Percentiles rank a stretch among this genome's conserved stretches.
These are phyloP conservation scores for Leccinum fallax DNA, from an alignment of 1,284 basidiomycete species.

Conservation along the genomic window DNA sequence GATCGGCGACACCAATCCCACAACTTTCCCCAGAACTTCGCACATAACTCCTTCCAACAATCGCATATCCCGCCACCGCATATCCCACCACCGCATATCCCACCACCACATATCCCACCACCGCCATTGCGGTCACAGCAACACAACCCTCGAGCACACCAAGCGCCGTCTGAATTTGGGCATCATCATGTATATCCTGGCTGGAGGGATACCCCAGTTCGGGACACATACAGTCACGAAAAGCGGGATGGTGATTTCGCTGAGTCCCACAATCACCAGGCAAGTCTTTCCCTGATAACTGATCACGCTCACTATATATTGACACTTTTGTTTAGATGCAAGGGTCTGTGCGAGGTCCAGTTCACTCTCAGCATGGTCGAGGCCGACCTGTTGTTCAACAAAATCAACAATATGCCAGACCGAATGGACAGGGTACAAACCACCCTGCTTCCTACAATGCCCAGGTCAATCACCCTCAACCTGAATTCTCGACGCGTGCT, in stretches of 20 bases:
- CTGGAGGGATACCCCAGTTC: slow-evolving; percentile 49
- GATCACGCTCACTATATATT: slow-evolving; percentile 20
- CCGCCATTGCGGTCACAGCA: slow-evolving; percentile 42
- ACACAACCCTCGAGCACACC: slow-evolving; percentile 40
- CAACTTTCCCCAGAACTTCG: slow-evolving; percentile 45
- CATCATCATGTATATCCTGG: slow-evolving; percentile 46
- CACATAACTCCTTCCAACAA: slow-evolving; percentile 47
- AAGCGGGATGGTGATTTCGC: slow-evolving; percentile 43
- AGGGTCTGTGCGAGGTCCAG: slow-evolving; percentile 48
- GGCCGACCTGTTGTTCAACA: slow-evolving; percentile 36
- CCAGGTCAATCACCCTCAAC: slow-evolving; percentile 39
- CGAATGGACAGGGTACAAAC: slow-evolving; percentile 33
- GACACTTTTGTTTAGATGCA: slow-evolving; percentile 44
- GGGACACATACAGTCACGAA: slow-evolving; percentile 45
- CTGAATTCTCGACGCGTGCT: slow-evolving; percentile 43
- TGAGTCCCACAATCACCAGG: slow-evolving; percentile 47
- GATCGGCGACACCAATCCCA: slow-evolving; percentile 46
- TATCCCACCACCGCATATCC: slow-evolving; percentile 36
- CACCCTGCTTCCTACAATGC: slow-evolving; percentile 45
- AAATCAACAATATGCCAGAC: slow-evolving; percentile 45
- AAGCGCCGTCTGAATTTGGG: slow-evolving; percentile 47
- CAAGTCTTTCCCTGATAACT: slow-evolving; percentile 33
- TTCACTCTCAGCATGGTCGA: slow-evolving; percentile 37
- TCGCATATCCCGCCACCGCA: slow-evolving; percentile 3
- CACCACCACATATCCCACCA: slow-evolving; percentile 43